Base-by-base conservation (phyloP, 2,329 filamentous ascomycete genomes). In the Gremmenia infestans region DNA sequence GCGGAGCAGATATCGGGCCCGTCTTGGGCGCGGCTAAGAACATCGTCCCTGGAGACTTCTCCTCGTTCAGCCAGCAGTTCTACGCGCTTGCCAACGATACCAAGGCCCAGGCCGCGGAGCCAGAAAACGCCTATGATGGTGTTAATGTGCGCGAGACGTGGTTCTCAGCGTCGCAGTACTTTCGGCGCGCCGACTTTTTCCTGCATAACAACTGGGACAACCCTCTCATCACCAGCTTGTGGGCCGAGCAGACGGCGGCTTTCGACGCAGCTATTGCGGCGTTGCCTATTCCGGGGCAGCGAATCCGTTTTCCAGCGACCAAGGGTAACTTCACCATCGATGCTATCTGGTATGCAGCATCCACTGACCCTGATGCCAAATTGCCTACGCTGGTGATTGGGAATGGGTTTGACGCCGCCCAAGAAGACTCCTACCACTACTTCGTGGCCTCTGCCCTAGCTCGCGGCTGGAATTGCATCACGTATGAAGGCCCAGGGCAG, bases 401-500 rank as follows among this genome's bases (percentile, higher is more conserved):
- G 3, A 50, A n/a, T 5, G 48, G 48, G 4, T 50, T 22, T 40
- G 48, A 50, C n/a, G 48, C n/a, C 2, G 19, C 7, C 35, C 48
- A 50, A 23, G 48, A 50, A 40, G 48, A 50, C 9, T 22, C n/a
- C 14, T 50, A 39, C n/a, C 48, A 50, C 32, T 19, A 17, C n/a
- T 22, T 45, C 9, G 42, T 17, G 4, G 15, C 19, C 5, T 17
- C 15, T 19, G 19, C 19, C 28, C 50, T 51, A 8, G 68, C 70
- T 19, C 70, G 75, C 1, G 76, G 76, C 2, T 75, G 68, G 61
- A 76, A 78, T 52, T 68, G 70, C 32, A 68, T 78, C 9, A 72
- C 72, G 0, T 79, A 75, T 58, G 76, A 79, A 47, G 77, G 76
- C 0, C 76, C 76, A 0, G 76, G 76, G 0, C 76, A 79, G 58